Evolutionary conservation across 2,329 filamentous ascomycete genomes (phyloP).

Genomic region (Xenoacremonium recifei): DNA sequence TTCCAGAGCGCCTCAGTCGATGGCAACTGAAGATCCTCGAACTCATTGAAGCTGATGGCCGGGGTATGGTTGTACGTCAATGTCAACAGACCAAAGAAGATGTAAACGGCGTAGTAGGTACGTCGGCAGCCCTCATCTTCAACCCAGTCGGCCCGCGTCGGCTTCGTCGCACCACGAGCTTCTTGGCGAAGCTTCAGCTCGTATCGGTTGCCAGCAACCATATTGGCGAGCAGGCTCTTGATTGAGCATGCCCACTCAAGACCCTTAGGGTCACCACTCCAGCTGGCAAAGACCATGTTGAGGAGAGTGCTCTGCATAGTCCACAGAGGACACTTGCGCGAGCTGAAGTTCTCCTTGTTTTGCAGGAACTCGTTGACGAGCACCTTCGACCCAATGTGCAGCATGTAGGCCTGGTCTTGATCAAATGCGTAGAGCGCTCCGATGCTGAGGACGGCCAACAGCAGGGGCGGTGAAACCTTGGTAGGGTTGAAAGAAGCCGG

Average conservation of each 20-base stretch:
- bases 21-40: slow-evolving; percentile 87
- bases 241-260: slow-evolving; percentile 99
- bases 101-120: slow-evolving; percentile 98
- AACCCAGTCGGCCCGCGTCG: slow-evolving; percentile 87
- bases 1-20: slow-evolving; percentile 96
- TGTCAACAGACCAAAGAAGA: slow-evolving; percentile 95
- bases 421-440: slow-evolving; percentile 96
- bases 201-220: slow-evolving; percentile 96
- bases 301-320: slow-evolving; percentile 96
- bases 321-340: slow-evolving; percentile 94
- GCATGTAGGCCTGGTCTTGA: slow-evolving; percentile 93
- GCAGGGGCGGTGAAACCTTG: slow-evolving; percentile 74
- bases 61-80: slow-evolving; percentile 97
- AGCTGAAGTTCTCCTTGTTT: slow-evolving; percentile 98
- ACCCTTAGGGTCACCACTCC: slow-evolving; percentile 97
- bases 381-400: slow-evolving; percentile 96
- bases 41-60: slow-evolving; percentile 97
- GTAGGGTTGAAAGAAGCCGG: slow-evolving; percentile 86
- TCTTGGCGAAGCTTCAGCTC: slow-evolving; percentile 93
- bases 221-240: slow-evolving; percentile 95
- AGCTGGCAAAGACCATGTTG: slow-evolving; percentile 99
- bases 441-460: slow-evolving; percentile 90
- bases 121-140: slow-evolving; percentile 95
- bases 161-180: slow-evolving; percentile 72
- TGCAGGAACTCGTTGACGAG: slow-evolving; percentile 95